Evolutionary conservation across 192 early-diverging fungal species (phyloP).

Genomic region (Backusella luteola): DNA sequence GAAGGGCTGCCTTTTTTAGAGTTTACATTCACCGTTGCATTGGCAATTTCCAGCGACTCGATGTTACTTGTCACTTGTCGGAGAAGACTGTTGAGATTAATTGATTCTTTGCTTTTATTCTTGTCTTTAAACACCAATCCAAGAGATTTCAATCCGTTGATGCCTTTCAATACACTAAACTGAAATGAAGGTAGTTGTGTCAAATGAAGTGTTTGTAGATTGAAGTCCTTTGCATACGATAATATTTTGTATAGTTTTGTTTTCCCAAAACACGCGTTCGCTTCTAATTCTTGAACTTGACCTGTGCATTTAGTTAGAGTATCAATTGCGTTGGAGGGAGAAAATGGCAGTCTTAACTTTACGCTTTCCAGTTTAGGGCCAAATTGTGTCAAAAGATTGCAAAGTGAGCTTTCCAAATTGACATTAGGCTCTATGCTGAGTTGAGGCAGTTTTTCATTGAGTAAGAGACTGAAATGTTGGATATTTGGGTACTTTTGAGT

Average conservation of each 20-base stretch:
- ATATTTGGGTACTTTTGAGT: background rate
- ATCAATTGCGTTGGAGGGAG: background rate
- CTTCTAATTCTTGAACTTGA: background rate
- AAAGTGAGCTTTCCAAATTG: background rate
- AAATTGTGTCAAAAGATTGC: background rate
- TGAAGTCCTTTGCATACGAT: background rate
- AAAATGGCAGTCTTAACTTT: background rate
- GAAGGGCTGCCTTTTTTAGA: background rate
- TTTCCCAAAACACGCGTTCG: background rate
- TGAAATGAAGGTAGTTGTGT: background rate
- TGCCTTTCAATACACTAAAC: background rate
- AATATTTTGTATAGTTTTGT: background rate
- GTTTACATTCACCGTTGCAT: background rate
- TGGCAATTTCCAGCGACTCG: background rate
- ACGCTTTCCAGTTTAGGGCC: background rate
- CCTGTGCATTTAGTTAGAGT: background rate
- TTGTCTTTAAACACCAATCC: background rate
- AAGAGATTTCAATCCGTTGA: background rate
- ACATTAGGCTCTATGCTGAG: background rate
- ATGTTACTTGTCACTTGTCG: background rate
- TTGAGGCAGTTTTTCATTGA: background rate
- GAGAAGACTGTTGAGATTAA: background rate
- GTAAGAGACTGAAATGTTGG: background rate
- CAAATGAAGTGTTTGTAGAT: background rate
- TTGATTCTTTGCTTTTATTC: background rate